Evolutionary conservation across 2,329 filamentous ascomycete genomes (phyloP), one percentile per base, ranked within the genome.

Genomic region (Camillea tinctor): DNA sequence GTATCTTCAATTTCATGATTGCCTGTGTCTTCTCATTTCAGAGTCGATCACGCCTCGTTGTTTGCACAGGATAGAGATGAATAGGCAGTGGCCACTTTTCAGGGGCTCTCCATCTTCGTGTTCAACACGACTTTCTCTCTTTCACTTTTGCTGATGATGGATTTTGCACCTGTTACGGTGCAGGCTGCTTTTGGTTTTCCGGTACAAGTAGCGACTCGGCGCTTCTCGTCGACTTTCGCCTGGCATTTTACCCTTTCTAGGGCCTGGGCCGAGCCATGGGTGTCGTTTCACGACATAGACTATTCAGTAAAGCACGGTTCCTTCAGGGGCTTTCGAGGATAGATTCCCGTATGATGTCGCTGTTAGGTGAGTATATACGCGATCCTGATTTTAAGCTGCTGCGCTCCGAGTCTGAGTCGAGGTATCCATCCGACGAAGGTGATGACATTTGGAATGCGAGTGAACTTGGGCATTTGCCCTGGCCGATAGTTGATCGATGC

Each of bases 401-500:
- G 2, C 60, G 67, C 3, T 66, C 66, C 52, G 71, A 73, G 50
- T 73, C 73, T 11, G 69, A 72, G 40, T 68, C 69, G 19, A 62
- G 54, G 40, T 62, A 70, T 8, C 62, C 67, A 4, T 74, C 66
- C 59, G 50, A 69, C 24, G 68, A 71, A 2, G 66, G 66, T 6
- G 63, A 68, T 9, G 63, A 17, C 65, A 69, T 36, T 59, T 63
- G 59, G 1, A 65, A 63, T 4, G 66, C 64, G 51, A 65, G 54
- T 1, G 62, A 54, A 65, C 85, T 79, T 15, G 83, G 83, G 61
- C 84, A 87, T n/a, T 73, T 73, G 4, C 77, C 77, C 71, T 87
- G 79, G 20, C 83, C 84, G 36, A 85, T 81, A 7, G 76, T 72
- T 4, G 81, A 78, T 20, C 84, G 77, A 67, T 87, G 84, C 44